Conservation (phyloP, 495 filamentous ascomycete genomes). For the Neurospora sp. region DNA sequence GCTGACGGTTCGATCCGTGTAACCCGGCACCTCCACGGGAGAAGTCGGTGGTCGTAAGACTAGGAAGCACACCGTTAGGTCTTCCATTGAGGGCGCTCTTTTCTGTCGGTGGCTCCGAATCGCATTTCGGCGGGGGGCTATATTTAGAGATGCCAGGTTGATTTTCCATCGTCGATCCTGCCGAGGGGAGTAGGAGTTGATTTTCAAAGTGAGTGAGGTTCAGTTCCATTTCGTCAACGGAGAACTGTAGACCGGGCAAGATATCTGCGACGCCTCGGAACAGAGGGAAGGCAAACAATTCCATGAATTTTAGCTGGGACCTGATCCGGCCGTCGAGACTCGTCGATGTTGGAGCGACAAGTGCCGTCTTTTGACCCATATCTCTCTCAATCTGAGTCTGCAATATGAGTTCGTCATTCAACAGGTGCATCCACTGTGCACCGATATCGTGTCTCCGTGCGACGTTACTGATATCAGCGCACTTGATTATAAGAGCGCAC, state of each 20-base stretch:
- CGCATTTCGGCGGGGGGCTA: not conserved
- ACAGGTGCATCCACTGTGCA: conserved; percentile 74
- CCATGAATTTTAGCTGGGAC: conserved; percentile 92
- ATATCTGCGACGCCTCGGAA: conserved; percentile 81
- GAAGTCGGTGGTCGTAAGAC: conserved; percentile 21
- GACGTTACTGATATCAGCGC: conserved; percentile 97
- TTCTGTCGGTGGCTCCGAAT: conserved; percentile 9
- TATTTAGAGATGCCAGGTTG: conserved; percentile 3
- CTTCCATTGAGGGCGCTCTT: conserved; percentile 1
- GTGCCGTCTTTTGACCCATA: conserved; percentile 72
- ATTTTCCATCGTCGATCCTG: conserved; percentile 6
- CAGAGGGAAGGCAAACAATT: conserved; percentile 81
- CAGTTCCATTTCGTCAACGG: conserved; percentile 62
- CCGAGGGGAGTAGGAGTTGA: conserved; percentile 31
- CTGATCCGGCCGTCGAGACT: conserved; percentile 76
- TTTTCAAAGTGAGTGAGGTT: conserved; percentile 68
- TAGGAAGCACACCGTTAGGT: conserved; percentile 24
- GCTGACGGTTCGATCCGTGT: conserved; percentile 29
- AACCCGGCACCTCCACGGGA: conserved; percentile 17
- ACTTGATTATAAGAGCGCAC: conserved; percentile 90
- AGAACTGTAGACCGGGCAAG: conserved; percentile 72
- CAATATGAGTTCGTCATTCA: conserved; percentile 88
- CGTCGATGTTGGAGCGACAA: conserved; percentile 75
- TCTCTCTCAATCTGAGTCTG: conserved; percentile 88
- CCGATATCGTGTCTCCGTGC: conserved; percentile 76